Base-by-base conservation (phyloP, 352 stramenopile species). In the Phytopythium helicoides region DNA sequence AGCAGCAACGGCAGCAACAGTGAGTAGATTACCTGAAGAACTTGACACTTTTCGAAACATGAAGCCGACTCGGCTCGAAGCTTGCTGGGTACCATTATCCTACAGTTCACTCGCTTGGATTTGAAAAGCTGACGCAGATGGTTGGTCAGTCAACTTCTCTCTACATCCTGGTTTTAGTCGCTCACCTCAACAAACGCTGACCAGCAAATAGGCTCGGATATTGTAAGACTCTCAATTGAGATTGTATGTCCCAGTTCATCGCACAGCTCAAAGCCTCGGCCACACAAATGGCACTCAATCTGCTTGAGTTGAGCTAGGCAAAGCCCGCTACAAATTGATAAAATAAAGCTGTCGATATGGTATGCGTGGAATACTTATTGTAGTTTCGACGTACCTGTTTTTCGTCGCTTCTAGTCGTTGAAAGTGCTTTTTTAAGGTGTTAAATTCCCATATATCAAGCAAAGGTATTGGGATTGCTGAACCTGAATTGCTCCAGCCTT, bases 401-500 rank as follows among this genome's bases (percentile, higher is more conserved):
- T 65, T 69, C 25, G 58, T 61, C 16, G 67, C 52, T 62, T 88
- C 76, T 3, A 86, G 44, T 1, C 47, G 55, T 19, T 68, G 64
- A 25, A 88, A 91, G 31, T 64, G 23, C 42, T 82, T 87, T 21
- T 76, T 71, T 1, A 89, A 54, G 15, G 61, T 56, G 47, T 65
- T 61, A 1, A 77, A 9, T 46, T 89, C 81, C 73, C 76, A 89
- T 11, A 73, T 64, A 57, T 80, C 57, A 9, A 87, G 54, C 5
- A 54, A 45, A 48, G 37, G 55, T 39, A 75, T 40, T 35, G 35
- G 22, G n/a, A 56, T 33, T 26, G 6, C 35, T 44, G 58, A 59
- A 12, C 57, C 57, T 22, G 58, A 41, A 31, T 45, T 58, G 18
- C 14, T 1, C 39, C 40, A 54, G 51, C 33, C 51, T 16, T 15